Base-by-base conservation (phyloP, 176 grass and related monocot genomes). In the Aegilops longissima region DNA sequence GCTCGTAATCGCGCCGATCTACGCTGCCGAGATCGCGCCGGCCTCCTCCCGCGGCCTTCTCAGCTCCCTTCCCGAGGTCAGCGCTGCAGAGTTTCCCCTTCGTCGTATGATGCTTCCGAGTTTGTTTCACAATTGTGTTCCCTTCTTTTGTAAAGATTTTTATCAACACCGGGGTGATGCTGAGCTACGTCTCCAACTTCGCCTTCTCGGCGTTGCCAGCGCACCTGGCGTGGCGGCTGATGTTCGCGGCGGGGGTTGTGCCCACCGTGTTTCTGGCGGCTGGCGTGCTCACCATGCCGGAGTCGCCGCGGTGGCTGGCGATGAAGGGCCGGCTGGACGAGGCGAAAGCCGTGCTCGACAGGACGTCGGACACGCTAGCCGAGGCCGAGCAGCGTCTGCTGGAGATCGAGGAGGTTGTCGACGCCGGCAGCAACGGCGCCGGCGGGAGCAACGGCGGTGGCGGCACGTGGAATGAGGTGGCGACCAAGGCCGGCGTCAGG, bases 251-350 rank as follows among this genome's bases (percentile, higher is more conserved):
- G 3, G 49, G 49, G 14, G 81, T 27, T 27, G 61, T 88, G 56
- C 93, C 93, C 5, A 87, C 88, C 21, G 62, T 95, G 14, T 83
- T 95, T 62, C 74, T 95, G 39, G 93, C 86, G 0, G 73, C 81
- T 24, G 85, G 93, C 12, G 90, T 92, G 70, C 80, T 94, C 75
- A 68, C 84, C 47, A 97, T 97, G 94, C 94, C 94, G 27, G 95
- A 97, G 86, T 97, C 95, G 2, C 95, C 95, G 9, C 92, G 95
- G 31, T 97, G 95, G 95, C 90, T 97, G 9, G 95, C 86, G 14
- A 89, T 97, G 89, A 93, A 98, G 51, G 95, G 93, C 51, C 89
- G 91, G 12, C 36, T 91, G 35, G 80, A 24, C 6, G 91, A 91
- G 27, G 89, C 89, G 0, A 93, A 79, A 71, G 11, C 29, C 70